These are phyloP conservation scores for Tuber aestivum DNA, from an alignment of 495 filamentous ascomycete species.

Conservation along the genomic window DNA sequence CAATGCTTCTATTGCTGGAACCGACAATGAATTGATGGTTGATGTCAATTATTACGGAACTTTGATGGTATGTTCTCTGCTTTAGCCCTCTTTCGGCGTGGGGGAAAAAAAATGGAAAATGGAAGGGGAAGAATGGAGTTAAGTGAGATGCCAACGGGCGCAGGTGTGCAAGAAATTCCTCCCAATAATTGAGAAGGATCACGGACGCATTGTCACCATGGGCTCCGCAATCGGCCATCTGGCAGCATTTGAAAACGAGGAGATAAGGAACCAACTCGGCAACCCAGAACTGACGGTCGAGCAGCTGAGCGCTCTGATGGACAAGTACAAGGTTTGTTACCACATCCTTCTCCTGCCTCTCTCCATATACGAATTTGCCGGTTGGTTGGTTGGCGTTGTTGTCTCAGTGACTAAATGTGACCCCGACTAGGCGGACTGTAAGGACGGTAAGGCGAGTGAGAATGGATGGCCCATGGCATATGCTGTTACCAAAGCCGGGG, in stretches of 20 bases:
- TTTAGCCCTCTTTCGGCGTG: not conserved
- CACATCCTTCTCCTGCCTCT: not conserved
- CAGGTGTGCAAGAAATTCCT: constrained; percentile 23
- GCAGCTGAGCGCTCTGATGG: constrained; percentile 11
- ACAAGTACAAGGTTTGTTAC: constrained; percentile 12
- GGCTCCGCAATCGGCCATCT: constrained; percentile 9
- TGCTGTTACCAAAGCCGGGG: constrained; percentile 12
- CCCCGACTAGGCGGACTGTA: not conserved
- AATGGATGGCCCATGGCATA: constrained; percentile 15
- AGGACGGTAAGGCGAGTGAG: constrained; percentile 9
- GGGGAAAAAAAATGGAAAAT: not conserved
- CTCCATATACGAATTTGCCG: not conserved
- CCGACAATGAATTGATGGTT: constrained; percentile 10
- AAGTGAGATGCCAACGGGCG: not conserved
- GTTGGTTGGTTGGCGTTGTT: not conserved
- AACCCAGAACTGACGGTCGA: constrained; percentile 8
- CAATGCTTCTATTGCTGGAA: constrained; percentile 13
- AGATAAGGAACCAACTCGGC: constrained; percentile 10
- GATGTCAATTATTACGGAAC: constrained; percentile 22
- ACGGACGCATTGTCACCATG: constrained; percentile 14
- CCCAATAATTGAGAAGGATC: constrained; percentile 5
- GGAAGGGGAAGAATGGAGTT: not conserved
- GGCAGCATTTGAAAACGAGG: constrained; percentile 6
- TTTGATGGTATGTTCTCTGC: constrained; percentile 11
- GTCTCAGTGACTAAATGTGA: not conserved